Evolutionary conservation across 148 eudicot species (phyloP), one percentile per base, ranked within the genome.

Genomic region (Camellia japonica): DNA sequence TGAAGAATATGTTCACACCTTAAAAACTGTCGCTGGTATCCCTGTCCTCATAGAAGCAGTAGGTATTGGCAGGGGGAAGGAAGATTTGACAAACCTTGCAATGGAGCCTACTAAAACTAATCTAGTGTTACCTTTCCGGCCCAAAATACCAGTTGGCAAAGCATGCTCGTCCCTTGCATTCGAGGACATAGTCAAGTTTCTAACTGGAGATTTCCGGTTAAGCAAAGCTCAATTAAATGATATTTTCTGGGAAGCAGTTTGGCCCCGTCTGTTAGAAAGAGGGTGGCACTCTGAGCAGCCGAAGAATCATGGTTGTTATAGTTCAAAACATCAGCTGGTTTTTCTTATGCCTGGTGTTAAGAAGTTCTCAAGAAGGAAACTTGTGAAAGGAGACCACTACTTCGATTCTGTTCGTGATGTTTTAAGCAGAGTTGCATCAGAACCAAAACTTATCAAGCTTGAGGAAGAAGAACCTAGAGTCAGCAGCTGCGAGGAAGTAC

Each of bases 211-310:
- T 68, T 63, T 66, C 43, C 69, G 83, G 49, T 59, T 82, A 38
- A 85, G 83, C 85, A 82, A 85, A 76, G 81, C 81, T 65, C 69
- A 71, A 23, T 76, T 78, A 46, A 85, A 38, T 15, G 85, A 82
- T 55, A 67, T 85, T 10, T 82, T 85, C 47, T 85, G 87, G 85
- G 80, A 75, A 66, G 83, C 85, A 1, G 85, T 85, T 30, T 85
- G 87, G 85, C 87, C 87, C n/a, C 85, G 85, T 52, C 71, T 85
- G 23, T 61, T 85, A 59, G 87, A 81, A 12, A 82, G 73, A 72
- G 87, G 87, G 30, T 85, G 87, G 85, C 87, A 82, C 19, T 82
- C 87, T 41, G 87, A 85, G 71, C 82, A 79, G 63, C 85, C 87
- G 2, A 85, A 67, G 60, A 69, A 82, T 46, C 58, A 61, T 58